A percentile compares a stretch with the other conserved stretches of the same genome.
Conservation (phyloP, 805 yeast genomes). For the Ogataea glucozyma region DNA sequence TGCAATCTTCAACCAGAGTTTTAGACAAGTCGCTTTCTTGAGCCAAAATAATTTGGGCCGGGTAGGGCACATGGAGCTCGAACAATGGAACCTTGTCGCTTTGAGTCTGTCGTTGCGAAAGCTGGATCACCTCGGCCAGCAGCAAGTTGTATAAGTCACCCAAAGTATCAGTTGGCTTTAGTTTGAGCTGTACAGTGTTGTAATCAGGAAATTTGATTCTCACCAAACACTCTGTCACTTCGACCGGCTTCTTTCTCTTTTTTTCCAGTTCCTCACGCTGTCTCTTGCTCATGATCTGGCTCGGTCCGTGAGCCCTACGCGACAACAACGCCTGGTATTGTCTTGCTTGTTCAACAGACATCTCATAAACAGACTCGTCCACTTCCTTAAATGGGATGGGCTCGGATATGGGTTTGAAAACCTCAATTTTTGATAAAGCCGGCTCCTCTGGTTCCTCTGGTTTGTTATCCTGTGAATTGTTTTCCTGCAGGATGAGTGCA, state of each 20-base stretch:
- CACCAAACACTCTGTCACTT: constrained; percentile 39
- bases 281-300: constrained; percentile 28
- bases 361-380: constrained; percentile 44
- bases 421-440: constrained; percentile 19
- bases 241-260: constrained; percentile 25
- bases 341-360: constrained; percentile 54
- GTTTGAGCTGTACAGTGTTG: constrained; percentile 49
- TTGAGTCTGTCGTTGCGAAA: constrained; percentile 35
- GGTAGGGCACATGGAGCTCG: constrained; percentile 49
- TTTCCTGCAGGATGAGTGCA: no score
- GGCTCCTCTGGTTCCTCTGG: no score
- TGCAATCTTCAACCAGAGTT: constrained; percentile 38
- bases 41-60: constrained; percentile 37
- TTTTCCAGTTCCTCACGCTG: constrained; percentile 37
- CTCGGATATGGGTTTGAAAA: constrained; percentile 17
- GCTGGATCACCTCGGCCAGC: constrained; percentile 29
- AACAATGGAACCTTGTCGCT: constrained; percentile 27
- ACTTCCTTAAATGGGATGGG: constrained; percentile 13
- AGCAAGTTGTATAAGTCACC: constrained; percentile 27
- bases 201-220: constrained; percentile 63
- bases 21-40: constrained; percentile 26
- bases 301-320: constrained; percentile 39
- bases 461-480: neutral
- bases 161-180: constrained; percentile 44
- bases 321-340: constrained; percentile 52